Percentiles rank a stretch among this genome's conserved stretches.
These are phyloP conservation scores for Plasmodium vivax DNA, from an alignment of 169 alveolate genomes.

Conservation along the genomic window DNA sequence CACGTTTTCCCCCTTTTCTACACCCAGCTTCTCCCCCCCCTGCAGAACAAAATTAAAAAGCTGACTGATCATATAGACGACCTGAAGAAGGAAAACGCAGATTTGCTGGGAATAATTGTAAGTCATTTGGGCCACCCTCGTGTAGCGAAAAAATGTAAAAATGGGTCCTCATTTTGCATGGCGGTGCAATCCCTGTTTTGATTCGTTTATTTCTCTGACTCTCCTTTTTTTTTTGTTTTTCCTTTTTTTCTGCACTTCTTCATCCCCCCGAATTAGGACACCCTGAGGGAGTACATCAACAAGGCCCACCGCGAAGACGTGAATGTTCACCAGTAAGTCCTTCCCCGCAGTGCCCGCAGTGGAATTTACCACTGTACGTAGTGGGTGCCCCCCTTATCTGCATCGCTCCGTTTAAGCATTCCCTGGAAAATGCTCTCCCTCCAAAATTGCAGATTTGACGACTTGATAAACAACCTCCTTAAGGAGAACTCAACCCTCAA, in stretches of 20 bases:
- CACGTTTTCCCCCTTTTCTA: not conserved
- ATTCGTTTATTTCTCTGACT: not conserved
- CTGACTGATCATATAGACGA: constrained; percentile 24
- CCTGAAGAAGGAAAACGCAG: constrained; percentile 30
- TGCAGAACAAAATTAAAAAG: constrained; percentile 32
- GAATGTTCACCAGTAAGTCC: constrained; percentile 45
- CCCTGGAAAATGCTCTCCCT: not conserved
- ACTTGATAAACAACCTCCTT: constrained; percentile 43
- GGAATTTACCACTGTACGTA: not conserved
- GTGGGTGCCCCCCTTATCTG: not conserved
- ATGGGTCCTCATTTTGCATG: not conserved
- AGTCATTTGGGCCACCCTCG: not conserved
- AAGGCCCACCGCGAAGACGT: constrained; percentile 9
- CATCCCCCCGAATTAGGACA: not conserved
- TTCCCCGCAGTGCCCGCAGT: not conserved
- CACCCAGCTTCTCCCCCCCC: not conserved
- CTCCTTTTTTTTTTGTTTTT: not conserved
- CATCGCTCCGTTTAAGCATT: not conserved
- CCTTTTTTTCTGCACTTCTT: not conserved
- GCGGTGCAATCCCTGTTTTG: not conserved
- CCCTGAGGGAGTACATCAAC: constrained; percentile 30
- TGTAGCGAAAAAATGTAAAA: not conserved
- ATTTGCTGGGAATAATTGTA: constrained; percentile 21
- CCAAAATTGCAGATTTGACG: constrained; percentile 33
- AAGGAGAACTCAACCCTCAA: constrained; percentile 40